Evolutionary conservation across 441 rosid species (phyloP).

Genomic region (Rhodomyrtus psidioides): DNA sequence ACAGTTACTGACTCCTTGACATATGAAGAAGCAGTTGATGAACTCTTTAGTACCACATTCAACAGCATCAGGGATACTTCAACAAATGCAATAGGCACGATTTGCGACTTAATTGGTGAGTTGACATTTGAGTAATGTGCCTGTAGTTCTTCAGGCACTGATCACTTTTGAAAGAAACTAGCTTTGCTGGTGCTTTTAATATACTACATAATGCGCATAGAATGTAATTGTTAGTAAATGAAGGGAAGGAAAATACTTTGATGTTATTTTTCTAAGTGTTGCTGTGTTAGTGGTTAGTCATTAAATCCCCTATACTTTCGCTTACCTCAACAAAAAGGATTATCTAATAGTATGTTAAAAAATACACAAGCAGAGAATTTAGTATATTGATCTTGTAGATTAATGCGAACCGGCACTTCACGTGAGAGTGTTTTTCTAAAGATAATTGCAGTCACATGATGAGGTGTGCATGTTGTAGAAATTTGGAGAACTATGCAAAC

Average conservation of each 20-base stretch:
- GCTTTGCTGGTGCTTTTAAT: neutral
- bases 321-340: neutral
- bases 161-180: neutral
- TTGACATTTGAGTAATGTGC: neutral
- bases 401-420: neutral
- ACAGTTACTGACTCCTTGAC: constrained; percentile 42
- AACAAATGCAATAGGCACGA: constrained; percentile 41
- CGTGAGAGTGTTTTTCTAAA: neutral
- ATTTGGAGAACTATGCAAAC: neutral
- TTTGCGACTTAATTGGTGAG: constrained; percentile 77
- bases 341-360: neutral
- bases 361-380: neutral
- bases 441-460: neutral
- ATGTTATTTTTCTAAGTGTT: neutral
- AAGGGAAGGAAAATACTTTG: neutral
- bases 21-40: constrained; percentile 66
- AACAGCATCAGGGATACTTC: constrained; percentile 65
- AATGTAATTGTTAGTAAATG: neutral
- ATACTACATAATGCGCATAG: neutral
- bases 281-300: neutral
- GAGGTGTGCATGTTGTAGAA: neutral
- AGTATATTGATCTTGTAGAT: neutral
- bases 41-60: constrained; percentile 76
- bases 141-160: neutral
- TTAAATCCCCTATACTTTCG: neutral